Base-by-base conservation (phyloP, 2,329 filamentous ascomycete genomes). In the Phyllosticta citrichinensis region DNA sequence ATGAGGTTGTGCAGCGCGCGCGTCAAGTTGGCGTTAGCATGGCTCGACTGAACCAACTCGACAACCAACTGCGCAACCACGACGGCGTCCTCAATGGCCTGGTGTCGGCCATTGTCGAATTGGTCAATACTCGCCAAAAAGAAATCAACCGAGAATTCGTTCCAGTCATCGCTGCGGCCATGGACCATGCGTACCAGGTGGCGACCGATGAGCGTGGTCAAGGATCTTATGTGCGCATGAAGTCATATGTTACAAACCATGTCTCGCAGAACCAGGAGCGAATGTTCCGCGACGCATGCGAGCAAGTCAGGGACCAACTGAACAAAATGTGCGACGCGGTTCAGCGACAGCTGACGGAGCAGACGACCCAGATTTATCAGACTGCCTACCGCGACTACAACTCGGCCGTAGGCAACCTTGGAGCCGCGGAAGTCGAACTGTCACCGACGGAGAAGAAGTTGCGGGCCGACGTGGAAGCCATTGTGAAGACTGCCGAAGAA, bases 121-220 rank as follows among this genome's bases (percentile, higher is more conserved):
- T 64, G 2, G 76, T 84, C 64, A 79, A 72, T 0, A 70, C 74
- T 5, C 63, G 72, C 3, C 81, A 84, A 65, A 76, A 79, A 27
- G 78, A 82, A 3, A 78, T 79, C 17, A 85, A 78, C 65, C 79
- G 83, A 3, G 72, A 79, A 35, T 83, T 85, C 61, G 76, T 74
- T 0, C 81, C 81, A 0, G 72, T 73, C 2, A 77, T 86, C 58
- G 67, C 71, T 3, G 52, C 64, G 1, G 70, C 69, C 33, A 83
- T 86, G 78, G 63, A 64, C 1, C 62, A 69, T 2, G 77, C 74
- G 0, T 86, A 86, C 66, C 61, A 72, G 0, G 57, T 55, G 0
- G 84, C 81, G 66, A 63, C 68, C 4, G 64, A 69, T 0, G 79
- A 84, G 66, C 50, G 51, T n/a, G 80, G 78, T 67, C 58, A 64